Conservation (phyloP, 2,329 filamentous ascomycete genomes). For the Ceratocystis smalleyi region DNA sequence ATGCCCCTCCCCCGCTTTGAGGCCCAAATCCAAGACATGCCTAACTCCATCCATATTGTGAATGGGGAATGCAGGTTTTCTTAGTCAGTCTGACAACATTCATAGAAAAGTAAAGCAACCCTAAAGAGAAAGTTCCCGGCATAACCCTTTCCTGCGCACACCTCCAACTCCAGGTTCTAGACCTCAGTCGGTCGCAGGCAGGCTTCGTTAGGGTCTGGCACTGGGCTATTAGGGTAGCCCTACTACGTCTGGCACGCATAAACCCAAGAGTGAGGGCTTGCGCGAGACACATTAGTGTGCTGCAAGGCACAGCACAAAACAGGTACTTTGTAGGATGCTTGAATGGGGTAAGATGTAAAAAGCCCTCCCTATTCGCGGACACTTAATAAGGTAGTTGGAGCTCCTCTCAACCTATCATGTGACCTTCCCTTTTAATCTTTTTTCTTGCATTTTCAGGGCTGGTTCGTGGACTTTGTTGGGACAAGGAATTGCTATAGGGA, state of each 20-base stretch:
- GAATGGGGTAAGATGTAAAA: background rate
- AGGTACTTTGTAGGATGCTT: conserved; percentile 11
- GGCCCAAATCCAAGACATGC: background rate
- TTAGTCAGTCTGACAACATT: background rate
- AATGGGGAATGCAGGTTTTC: background rate
- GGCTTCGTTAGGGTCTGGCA: background rate
- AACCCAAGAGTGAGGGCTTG: background rate
- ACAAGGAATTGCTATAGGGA: background rate
- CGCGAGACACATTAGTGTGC: background rate
- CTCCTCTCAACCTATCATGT: background rate
- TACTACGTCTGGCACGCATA: background rate
- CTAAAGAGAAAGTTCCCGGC: too few relatives aligned
- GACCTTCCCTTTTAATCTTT: background rate
- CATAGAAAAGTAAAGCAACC: background rate
- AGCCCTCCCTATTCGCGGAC: too few relatives aligned
- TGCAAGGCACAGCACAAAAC: conserved; percentile 13
- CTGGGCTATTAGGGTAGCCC: background rate
- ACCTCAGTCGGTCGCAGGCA: background rate
- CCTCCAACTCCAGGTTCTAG: too few relatives aligned
- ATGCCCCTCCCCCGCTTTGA: conserved; percentile 4
- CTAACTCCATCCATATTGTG: background rate
- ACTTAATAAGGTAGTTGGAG: too few relatives aligned
- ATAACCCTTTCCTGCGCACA: too few relatives aligned
- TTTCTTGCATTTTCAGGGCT: background rate
- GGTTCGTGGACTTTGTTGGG: background rate